Conservation (phyloP, 2,329 filamentous ascomycete genomes). For the Neopestalotiopsis rosae region DNA sequence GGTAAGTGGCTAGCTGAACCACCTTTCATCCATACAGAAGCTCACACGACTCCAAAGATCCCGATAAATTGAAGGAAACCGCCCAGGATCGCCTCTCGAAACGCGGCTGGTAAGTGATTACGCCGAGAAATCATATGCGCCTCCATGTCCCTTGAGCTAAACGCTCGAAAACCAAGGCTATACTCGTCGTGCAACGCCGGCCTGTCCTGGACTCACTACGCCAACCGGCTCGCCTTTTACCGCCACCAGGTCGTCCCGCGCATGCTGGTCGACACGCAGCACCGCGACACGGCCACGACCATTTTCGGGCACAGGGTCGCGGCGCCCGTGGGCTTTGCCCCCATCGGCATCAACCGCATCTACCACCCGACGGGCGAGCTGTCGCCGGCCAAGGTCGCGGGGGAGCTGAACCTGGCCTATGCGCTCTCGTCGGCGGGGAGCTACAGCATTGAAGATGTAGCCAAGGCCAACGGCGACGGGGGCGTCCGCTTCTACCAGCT, state of each 20-base stretch:
- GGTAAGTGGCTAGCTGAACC: slow-evolving; percentile 20
- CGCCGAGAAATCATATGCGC: background rate
- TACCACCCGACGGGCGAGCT: slow-evolving; percentile 64
- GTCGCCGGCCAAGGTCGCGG: slow-evolving; percentile 32
- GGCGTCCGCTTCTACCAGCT: slow-evolving; percentile 32
- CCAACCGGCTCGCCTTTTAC: slow-evolving; percentile 69
- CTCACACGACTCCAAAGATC: slow-evolving; percentile 42
- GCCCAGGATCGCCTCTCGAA: slow-evolving; percentile 61
- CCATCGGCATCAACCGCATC: slow-evolving; percentile 54
- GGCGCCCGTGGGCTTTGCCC: slow-evolving; percentile 46
- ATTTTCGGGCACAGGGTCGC: slow-evolving; percentile 66
- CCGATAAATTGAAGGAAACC: slow-evolving; percentile 61
- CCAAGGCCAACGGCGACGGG: slow-evolving; percentile 28
- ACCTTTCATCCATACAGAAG: no score
- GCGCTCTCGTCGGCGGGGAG: slow-evolving; percentile 33
- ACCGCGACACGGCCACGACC: slow-evolving; percentile 58
- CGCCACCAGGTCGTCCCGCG: slow-evolving; percentile 66
- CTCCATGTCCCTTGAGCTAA: background rate
- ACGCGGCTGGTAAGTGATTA: slow-evolving; percentile 53
- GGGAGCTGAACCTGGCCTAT: slow-evolving; percentile 26
- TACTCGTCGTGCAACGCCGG: slow-evolving; percentile 64
- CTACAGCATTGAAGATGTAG: slow-evolving; percentile 34
- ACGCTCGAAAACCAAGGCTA: slow-evolving; percentile 36
- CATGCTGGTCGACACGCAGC: slow-evolving; percentile 65
- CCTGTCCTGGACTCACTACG: slow-evolving; percentile 54